Evolutionary conservation across 441 rosid species (phyloP).

Genomic region (Populus tomentosa): DNA sequence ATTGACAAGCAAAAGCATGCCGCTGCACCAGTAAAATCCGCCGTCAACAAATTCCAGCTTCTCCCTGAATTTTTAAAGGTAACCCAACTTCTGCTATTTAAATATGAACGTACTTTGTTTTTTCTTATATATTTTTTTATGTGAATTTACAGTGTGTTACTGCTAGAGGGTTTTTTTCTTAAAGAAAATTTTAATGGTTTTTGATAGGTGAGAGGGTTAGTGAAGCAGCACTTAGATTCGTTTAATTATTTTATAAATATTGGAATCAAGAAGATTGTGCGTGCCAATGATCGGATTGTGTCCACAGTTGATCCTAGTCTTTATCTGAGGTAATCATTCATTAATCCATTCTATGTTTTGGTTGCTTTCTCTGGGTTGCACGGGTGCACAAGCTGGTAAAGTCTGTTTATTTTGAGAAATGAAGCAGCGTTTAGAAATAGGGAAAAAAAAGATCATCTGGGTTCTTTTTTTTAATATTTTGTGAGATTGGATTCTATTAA

Average conservation of each 20-base stretch:
- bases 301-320: constrained; percentile 49
- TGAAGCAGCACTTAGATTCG: constrained; percentile 92
- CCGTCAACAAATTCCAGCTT: constrained; percentile 67
- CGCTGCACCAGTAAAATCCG: constrained; percentile 58
- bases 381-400: not conserved
- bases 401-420: not conserved
- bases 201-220: constrained; percentile 78
- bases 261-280: constrained; percentile 85
- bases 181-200: not conserved
- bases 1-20: constrained; percentile 47
- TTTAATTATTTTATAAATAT: constrained; percentile 73
- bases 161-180: not conserved
- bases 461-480: not conserved
- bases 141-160: not conserved
- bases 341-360: not conserved
- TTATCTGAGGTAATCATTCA: constrained; percentile 46
- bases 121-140: too few relatives aligned
- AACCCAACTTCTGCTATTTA: not conserved
- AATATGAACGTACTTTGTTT: not conserved
- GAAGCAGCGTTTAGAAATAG: not conserved
- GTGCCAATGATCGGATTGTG: constrained; percentile 60
- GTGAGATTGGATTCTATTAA: not conserved
- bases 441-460: not conserved
- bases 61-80: constrained; percentile 93
- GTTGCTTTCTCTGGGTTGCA: not conserved